A percentile compares a stretch with the other conserved stretches of the same genome.
phyloP scores from a whole-genome alignment of 352 stramenopile genomes.

The Peronospora destructor region DNA sequence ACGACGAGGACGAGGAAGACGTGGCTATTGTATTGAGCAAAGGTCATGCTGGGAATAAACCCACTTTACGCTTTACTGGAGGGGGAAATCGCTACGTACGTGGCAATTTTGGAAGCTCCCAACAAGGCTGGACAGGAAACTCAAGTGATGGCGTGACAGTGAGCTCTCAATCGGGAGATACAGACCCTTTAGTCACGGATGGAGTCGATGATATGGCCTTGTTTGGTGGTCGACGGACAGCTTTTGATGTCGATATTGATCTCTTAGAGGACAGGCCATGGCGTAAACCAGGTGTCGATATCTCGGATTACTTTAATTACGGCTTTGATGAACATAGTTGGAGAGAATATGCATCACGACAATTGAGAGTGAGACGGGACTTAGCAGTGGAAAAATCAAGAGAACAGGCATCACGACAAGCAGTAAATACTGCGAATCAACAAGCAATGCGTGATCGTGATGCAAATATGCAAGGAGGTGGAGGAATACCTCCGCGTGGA shows the following conservation, averaged over 20 bases:
- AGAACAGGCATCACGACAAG: slow-evolving; percentile 75
- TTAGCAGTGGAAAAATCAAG: slow-evolving; percentile 65
- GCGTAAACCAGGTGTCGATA: slow-evolving; percentile 87
- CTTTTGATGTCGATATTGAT: slow-evolving; percentile 90
- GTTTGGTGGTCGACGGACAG: slow-evolving; percentile 78
- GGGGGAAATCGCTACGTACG: slow-evolving; percentile 73
- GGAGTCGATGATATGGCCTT: slow-evolving; percentile 65
- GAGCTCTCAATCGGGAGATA: slow-evolving; percentile 17
- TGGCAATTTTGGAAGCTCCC: slow-evolving; percentile 38
- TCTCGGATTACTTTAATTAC: slow-evolving; percentile 93
- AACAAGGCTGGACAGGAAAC: slow-evolving; percentile 28
- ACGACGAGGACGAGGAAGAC: slow-evolving; percentile 82
- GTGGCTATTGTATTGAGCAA: slow-evolving; percentile 74
- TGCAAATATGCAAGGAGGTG: slow-evolving; percentile 29
- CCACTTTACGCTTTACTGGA: slow-evolving; percentile 71
- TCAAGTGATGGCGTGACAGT: slow-evolving; percentile 1
- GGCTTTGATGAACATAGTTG: slow-evolving; percentile 86
- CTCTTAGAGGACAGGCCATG: slow-evolving; percentile 88
- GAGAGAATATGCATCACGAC: slow-evolving; percentile 74
- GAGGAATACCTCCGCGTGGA: slow-evolving; percentile 20
- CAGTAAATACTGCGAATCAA: slow-evolving; percentile 48
- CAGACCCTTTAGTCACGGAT: slow-evolving; percentile 10
- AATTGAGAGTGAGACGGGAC: slow-evolving; percentile 64
- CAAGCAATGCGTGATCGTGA: slow-evolving; percentile 33
- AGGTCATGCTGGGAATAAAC: slow-evolving; percentile 55